Base-by-base conservation (phyloP, 345 rosid genomes). In the Triadica sebifera region DNA sequence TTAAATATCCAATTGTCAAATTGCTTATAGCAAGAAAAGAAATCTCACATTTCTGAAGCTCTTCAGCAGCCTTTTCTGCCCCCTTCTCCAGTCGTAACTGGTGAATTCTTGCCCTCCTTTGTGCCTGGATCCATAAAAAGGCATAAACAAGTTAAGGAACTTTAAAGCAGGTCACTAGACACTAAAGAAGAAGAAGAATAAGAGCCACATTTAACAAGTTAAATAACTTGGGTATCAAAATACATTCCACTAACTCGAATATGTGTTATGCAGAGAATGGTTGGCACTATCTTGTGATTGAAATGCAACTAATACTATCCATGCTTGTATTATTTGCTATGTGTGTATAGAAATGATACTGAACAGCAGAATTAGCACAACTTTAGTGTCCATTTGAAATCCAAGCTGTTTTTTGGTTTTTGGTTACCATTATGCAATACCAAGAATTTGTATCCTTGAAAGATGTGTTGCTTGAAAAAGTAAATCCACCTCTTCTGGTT, bases 21-120 rank as follows among this genome's bases (percentile, higher is more conserved):
- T 39, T 57, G 72, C 57, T 56, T 82, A 37, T 45, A 64, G 34
- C 51, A 73, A 60, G 69, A 80, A 56, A 73, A n/a, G 69, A 37
- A 55, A 67, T 8, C 61, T 74, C 74, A 93, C 99, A 91, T 76
- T 87, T 90, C 82, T 74, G 80, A 67, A 91, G 85, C 77, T 90
- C 97, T 81, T 93, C 98, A 43, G 88, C 86, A 67, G 92, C 96
- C 85, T 87, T 89, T 82, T 89, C 94, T 17, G 87, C 88, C 53
- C 99, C 98, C 81, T 90, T 95, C 82, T 93, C 94, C 20, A 95
- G 82, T 69, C 94, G 81, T 69, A 87, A 75, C 65, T 85, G 78
- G 72, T 95, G 99, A 74, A 95, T 87, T 81, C 97, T 86, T 60
- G 89, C 97, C 76, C 87, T 90, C 77, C 89, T 87, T 82, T 95